Percentiles rank a stretch among this genome's conserved stretches.
These are phyloP conservation scores for Teratosphaeria pseudoeucalypti DNA, from an alignment of 2,329 filamentous ascomycete genomes.

Conservation along the genomic window DNA sequence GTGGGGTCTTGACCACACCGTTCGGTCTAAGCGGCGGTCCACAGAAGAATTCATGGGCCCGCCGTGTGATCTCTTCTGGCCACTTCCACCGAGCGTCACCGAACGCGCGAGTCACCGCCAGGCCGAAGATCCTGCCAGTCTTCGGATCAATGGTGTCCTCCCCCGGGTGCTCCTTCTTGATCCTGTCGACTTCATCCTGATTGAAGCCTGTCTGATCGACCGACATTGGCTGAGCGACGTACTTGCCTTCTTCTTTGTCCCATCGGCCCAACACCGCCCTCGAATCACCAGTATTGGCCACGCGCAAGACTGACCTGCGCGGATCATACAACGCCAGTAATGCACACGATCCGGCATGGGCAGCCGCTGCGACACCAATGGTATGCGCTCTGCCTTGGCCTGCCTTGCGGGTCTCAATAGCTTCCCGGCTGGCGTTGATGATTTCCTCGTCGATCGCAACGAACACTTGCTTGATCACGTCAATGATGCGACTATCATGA, in stretches of 20 bases:
- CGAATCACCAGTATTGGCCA: constrained; percentile 59
- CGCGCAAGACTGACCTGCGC: constrained; percentile 41
- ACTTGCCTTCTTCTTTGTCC: constrained; percentile 34
- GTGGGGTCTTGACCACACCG: constrained; percentile 41
- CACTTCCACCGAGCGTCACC: constrained; percentile 62
- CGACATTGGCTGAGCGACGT: constrained; percentile 46
- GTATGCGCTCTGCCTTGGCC: constrained; percentile 17
- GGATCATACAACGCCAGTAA: constrained; percentile 54
- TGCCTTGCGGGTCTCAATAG: constrained; percentile 7
- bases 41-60: constrained; percentile 39
- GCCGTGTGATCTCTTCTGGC: constrained; percentile 39
- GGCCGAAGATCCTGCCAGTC: constrained; percentile 50
- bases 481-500: constrained; percentile 22
- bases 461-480: constrained; percentile 32
- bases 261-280: constrained; percentile 52
- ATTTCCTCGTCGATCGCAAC: constrained; percentile 30
- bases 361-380: constrained; percentile 25
- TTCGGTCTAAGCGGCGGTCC: constrained; percentile 39
- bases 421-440: constrained; percentile 13
- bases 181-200: constrained; percentile 43
- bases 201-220: constrained; percentile 59
- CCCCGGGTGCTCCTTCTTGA: constrained; percentile 50
- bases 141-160: constrained; percentile 47
- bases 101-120: constrained; percentile 55
- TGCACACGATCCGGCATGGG: constrained; percentile 51